A percentile compares a stretch with the other conserved stretches of the same genome.
Evolutionary conservation across 2,329 filamentous ascomycete species (phyloP).

Genomic region (Sclerotinia sclerotiorum): DNA sequence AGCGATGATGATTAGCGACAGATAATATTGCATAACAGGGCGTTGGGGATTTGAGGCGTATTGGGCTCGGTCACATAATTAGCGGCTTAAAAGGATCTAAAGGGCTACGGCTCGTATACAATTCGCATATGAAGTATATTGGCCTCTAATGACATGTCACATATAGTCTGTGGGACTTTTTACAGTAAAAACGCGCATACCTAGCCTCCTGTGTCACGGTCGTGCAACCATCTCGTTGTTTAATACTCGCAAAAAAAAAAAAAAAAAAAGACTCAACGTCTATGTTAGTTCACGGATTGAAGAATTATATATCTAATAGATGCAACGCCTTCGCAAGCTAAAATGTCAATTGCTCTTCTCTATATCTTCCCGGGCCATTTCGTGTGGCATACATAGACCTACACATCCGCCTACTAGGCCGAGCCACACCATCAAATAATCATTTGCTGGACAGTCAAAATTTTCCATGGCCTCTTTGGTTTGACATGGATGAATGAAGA

Average conservation of each 20-base stretch:
- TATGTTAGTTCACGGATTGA: background rate
- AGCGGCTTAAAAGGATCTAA: conserved; percentile 6
- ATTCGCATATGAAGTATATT: conserved; percentile 9
- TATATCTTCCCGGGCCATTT: conserved; percentile 50
- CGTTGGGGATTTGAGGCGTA: conserved; percentile 32
- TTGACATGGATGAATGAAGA: conserved; percentile 91
- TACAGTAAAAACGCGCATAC: conserved; percentile 4
- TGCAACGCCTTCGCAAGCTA: background rate
- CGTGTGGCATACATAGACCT: conserved; percentile 72
- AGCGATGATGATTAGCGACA: conserved; percentile 38
- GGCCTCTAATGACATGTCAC: conserved; percentile 17
- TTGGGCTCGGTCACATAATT: conserved; percentile 12
- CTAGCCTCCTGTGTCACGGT: background rate
- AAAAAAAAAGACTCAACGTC: background rate
- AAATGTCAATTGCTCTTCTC: background rate
- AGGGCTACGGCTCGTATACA: conserved; percentile 15
- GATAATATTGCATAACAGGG: conserved; percentile 28
- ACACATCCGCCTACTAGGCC: conserved; percentile 82
- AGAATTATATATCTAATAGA: background rate
- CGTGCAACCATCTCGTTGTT: background rate
- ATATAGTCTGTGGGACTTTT: conserved; percentile 23
- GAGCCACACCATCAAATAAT: conserved; percentile 86
- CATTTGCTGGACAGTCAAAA: conserved; percentile 57
- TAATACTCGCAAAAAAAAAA: background rate
- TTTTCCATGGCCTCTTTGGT: conserved; percentile 76